Conservation (phyloP, 2,329 filamentous ascomycete species). For the Xylaria sp. region DNA sequence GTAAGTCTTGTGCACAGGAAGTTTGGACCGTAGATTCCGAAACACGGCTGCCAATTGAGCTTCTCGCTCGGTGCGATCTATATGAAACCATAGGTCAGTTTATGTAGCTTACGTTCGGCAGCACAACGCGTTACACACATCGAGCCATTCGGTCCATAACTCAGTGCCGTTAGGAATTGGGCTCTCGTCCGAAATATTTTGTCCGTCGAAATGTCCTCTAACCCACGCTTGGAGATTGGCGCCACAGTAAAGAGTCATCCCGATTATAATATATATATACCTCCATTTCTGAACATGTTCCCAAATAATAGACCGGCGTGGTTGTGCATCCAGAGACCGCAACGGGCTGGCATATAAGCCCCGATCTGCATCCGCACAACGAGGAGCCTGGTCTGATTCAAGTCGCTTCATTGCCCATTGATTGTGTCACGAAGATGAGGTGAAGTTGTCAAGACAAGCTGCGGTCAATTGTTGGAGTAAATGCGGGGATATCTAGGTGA, state of each 20-base stretch:
- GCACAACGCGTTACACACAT: constrained; percentile 16
- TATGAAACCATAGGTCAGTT: constrained; percentile 5
- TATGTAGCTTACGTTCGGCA: neutral
- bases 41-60: constrained; percentile 52
- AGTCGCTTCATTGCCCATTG: constrained; percentile 11
- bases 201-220: neutral
- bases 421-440: neutral
- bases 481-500: constrained; percentile 5
- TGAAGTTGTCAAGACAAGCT: neutral
- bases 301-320: constrained; percentile 1
- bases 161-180: neutral
- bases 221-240: neutral
- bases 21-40: constrained; percentile 33
- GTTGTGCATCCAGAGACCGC: neutral
- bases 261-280: constrained; percentile 16
- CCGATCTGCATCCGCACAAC: neutral
- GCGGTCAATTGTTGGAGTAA: neutral
- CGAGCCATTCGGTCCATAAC: constrained; percentile 24
- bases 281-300: constrained; percentile 5
- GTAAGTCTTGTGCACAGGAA: constrained; percentile 52
- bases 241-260: constrained; percentile 1
- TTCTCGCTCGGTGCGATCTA: constrained; percentile 53
- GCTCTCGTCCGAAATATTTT: neutral
- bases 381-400: neutral
- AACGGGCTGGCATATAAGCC: neutral